Evolutionary conservation across 129 eudicot species (phyloP), one percentile per base, ranked within the genome.

Genomic region (Calendula officinalis): DNA sequence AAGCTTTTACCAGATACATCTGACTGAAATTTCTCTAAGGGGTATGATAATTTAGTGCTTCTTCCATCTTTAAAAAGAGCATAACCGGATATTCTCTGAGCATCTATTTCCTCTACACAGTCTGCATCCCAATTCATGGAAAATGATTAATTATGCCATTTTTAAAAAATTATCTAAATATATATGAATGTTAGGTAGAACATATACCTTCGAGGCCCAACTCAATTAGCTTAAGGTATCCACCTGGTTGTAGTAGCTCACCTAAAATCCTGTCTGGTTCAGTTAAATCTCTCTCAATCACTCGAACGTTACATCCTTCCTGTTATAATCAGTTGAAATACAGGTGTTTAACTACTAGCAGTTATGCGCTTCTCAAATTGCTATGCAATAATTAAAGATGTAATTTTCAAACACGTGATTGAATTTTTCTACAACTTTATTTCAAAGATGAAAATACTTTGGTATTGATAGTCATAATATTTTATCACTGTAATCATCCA

Each of bases 261-360:
- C 94, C 94, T 68, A 86, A 89, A 49, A 86, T 82, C 64, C 89
- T 79, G 45, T 86, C 86, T 2, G 94, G 94, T 74, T 86, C 89
- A 4, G 70, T 66, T 48, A 86, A 76, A 58, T 85, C 88, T 79
- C 92, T 79, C 69, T 85, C 92, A 35, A 85, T 82, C 33, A 86
- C 88, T 53, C 65, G 82, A 64, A 86, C 81, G 3, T 78, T 71
- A 14, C 80, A 70, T 46, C 89, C 94, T 57, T 86, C 80, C 94
- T 85, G 79, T 75, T 58, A 67, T 51, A 45, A 71, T 34, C 48
- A 52, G 33, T 56, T 11, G n/a, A 44, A 65, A 40, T 3, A 52
- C 14, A 63, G 5, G 40, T 22, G 49, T 12, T 70, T 40, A 39
- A 9, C 15, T 38, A 66, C 15, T 41, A 62, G 49, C 40, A 42